A percentile compares a stretch with the other conserved stretches of the same genome.
phyloP scores from a whole-genome alignment of 495 filamentous ascomycete species.

The Penicillium robsamsonii region DNA sequence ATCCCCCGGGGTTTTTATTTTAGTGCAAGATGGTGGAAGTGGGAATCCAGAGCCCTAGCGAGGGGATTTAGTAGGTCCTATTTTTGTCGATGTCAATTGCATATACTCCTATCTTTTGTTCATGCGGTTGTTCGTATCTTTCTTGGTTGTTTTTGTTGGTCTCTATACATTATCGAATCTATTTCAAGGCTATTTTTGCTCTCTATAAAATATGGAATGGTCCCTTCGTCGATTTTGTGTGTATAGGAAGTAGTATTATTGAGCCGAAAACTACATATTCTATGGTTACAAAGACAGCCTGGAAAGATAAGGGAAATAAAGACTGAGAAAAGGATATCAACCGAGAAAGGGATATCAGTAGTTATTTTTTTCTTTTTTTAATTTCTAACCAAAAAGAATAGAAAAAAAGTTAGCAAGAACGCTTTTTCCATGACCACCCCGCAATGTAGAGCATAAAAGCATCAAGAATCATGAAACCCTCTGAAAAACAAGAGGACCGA shows the following conservation, averaged over 20 bases:
- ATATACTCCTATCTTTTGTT: conserved; percentile 8
- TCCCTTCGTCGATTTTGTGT: not conserved
- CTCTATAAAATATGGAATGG: not conserved
- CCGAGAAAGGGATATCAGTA: conserved; percentile 1
- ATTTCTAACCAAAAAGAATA: not conserved
- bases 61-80: not conserved
- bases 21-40: not conserved
- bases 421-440: not conserved
- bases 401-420: not conserved
- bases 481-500: not conserved
- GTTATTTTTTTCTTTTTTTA: not conserved
- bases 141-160: not conserved
- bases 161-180: conserved; percentile 3
- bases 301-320: not conserved
- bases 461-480: not conserved
- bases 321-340: conserved; percentile 1
- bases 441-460: not conserved
- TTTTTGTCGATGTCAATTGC: conserved; percentile 2
- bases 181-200: not conserved
- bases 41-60: not conserved
- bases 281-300: not conserved
- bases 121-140: not conserved
- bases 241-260: not conserved
- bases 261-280: not conserved
- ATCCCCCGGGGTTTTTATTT: not conserved